Base-by-base conservation (phyloP, 768 basidiomycete species). In the Lactarius hengduanensis region DNA sequence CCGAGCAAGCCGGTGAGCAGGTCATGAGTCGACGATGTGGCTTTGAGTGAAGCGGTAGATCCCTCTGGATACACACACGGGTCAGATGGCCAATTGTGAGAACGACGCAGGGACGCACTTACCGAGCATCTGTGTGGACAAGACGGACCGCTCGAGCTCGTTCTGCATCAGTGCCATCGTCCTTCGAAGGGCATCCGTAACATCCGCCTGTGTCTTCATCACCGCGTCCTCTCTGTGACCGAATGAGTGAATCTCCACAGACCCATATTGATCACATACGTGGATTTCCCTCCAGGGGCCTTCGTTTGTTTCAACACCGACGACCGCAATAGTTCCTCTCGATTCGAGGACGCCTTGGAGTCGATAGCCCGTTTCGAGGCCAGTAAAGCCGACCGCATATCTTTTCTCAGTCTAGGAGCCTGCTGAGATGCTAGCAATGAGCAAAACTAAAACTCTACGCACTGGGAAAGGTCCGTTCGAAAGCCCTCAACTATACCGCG, bases 131-230 rank as follows among this genome's bases (percentile, higher is more conserved):
- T 99, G 95, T 6, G 82, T 82, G 3, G 92, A 86, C 58, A 96
- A 81, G 7, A 96, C 92, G 0, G 92, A 95, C 28, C 87, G 85
- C 72, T 98, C 92, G 2, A 99, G 86, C 73, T 98, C 97, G 47
- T 84, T 86, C 77, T 96, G 93, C 92, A 99, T 93, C 4, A 94
- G 78, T 15, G 79, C 81, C 43, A 94, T 83, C 4, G 96, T 98
- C 41, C 95, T 84, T 57, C 92, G 86, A 10, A 98, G 80, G 4
- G 92, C 86, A 26, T 91, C 89, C 1, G 96, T 98, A 11, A 99
- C 92, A 68, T 95, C 85, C 67, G 90, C 84, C 63, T 88, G 93
- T n/a, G 93, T 88, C 69, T 87, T 87, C 89, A 95, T 94, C 15
- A 99, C 82, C 0, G 83, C 83, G 70, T 97, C 95, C 69, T 94